phyloP scores from a whole-genome alignment of 2,329 filamentous ascomycete species.

The Chaetomium olivaceum region DNA sequence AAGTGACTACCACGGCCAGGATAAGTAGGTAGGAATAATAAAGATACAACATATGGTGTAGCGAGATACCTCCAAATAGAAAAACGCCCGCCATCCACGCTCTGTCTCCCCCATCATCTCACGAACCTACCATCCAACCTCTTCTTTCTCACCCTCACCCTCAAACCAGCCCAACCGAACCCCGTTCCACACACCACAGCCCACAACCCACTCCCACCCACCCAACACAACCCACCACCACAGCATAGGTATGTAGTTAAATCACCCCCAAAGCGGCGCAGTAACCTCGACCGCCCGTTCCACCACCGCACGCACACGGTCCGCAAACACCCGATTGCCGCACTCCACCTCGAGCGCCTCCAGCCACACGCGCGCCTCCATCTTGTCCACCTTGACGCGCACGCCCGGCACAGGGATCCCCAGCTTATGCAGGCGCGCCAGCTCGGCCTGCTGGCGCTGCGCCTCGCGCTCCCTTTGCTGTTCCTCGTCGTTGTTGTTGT shows the following conservation, averaged over 20 bases:
- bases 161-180: not conserved
- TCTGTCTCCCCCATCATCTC: not conserved
- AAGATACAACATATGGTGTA: slow-evolving; percentile 4
- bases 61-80: not conserved
- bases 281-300: slow-evolving; percentile 88
- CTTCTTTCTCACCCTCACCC: not conserved
- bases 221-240: not conserved
- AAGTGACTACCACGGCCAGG: not conserved
- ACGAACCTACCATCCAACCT: not conserved
- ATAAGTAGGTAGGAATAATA: not conserved
- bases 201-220: too few relatives aligned
- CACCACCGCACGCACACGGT: slow-evolving; percentile 84
- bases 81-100: not conserved
- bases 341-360: slow-evolving; percentile 92
- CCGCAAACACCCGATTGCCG: slow-evolving; percentile 72
- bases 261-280: slow-evolving; percentile 69
- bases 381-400: slow-evolving; percentile 82
- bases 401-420: slow-evolving; percentile 91
- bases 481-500: not conserved
- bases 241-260: too few relatives aligned
- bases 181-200: too few relatives aligned
- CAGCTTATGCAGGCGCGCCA: slow-evolving; percentile 75
- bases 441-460: slow-evolving; percentile 56
- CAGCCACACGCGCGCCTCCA: slow-evolving; percentile 85
- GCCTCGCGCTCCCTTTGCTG: slow-evolving; percentile 35